phyloP scores from a whole-genome alignment of 441 rosid species.

The Corymbia citriodora region DNA sequence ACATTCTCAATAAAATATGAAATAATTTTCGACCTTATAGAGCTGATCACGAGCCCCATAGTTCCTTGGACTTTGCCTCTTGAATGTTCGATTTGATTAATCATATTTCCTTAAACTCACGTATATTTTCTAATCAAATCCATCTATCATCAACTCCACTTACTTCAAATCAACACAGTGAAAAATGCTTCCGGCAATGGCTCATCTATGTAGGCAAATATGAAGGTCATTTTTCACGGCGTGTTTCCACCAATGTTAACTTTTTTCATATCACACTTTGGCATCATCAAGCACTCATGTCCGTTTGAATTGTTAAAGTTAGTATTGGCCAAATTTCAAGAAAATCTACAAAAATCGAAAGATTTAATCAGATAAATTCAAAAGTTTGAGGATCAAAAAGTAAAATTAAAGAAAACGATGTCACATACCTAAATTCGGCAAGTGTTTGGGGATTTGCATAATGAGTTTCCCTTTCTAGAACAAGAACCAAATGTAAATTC shows the following conservation, averaged over 20 bases:
- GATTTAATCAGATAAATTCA: too few species aligned
- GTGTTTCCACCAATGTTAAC: background rate
- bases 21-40: background rate
- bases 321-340: background rate
- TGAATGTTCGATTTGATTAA: too few species aligned
- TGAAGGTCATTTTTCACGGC: background rate
- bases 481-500: too few species aligned
- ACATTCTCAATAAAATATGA: background rate
- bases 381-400: too few species aligned
- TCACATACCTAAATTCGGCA: too few species aligned
- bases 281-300: fast-evolving
- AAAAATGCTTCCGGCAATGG: background rate
- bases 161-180: too few species aligned
- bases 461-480: too few species aligned
- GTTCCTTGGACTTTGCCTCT: background rate
- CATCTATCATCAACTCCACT: too few species aligned
- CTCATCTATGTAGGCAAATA: background rate
- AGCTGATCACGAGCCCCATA: background rate
- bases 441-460: too few species aligned
- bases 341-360: too few species aligned
- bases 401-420: too few species aligned
- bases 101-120: background rate
- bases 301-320: fast-evolving
- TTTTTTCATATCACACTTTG: background rate
- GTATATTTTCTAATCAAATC: background rate